These are phyloP conservation scores for Vaccinium macrocarpon DNA, from an alignment of 148 eudicot genomes.

Conservation along the genomic window DNA sequence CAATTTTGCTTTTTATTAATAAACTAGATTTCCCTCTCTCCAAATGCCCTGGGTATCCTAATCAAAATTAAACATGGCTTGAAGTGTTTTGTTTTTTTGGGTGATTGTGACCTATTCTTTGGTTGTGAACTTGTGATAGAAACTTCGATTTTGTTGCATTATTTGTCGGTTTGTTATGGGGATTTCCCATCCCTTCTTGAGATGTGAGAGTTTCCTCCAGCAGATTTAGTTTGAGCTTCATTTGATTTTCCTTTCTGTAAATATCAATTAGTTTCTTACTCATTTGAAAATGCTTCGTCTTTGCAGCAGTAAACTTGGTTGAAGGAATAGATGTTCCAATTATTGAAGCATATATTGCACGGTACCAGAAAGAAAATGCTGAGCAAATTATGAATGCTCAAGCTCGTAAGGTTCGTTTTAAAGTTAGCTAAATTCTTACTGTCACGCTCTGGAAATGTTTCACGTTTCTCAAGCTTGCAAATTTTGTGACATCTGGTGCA, in stretches of 20 bases:
- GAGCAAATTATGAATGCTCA: slow-evolving; percentile 86
- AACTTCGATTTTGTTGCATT: neutral
- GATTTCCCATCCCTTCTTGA: neutral
- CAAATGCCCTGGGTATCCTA: neutral
- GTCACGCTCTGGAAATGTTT: neutral
- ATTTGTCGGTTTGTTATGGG: neutral
- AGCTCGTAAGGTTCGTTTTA: slow-evolving; percentile 72
- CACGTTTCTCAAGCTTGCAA: neutral
- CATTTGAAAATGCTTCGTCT: slow-evolving; percentile 12
- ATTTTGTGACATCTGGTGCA: neutral
- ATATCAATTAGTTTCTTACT: neutral
- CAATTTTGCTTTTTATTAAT: neutral
- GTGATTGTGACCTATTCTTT: neutral
- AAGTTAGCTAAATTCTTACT: neutral
- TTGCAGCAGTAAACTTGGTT: slow-evolving; percentile 66
- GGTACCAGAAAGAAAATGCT: slow-evolving; percentile 77
- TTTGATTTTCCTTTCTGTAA: neutral
- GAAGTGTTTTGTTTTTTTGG: neutral
- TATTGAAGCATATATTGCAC: slow-evolving; percentile 71
- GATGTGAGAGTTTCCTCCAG: neutral
- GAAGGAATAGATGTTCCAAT: slow-evolving; percentile 79
- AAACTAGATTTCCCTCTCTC: neutral
- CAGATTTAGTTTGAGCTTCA: slow-evolving; percentile 9
- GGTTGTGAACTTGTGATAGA: neutral
- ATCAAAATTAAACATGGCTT: neutral